phyloP scores from a whole-genome alignment of 176 grass and related monocot species.

The Saccharum spontaneum region DNA sequence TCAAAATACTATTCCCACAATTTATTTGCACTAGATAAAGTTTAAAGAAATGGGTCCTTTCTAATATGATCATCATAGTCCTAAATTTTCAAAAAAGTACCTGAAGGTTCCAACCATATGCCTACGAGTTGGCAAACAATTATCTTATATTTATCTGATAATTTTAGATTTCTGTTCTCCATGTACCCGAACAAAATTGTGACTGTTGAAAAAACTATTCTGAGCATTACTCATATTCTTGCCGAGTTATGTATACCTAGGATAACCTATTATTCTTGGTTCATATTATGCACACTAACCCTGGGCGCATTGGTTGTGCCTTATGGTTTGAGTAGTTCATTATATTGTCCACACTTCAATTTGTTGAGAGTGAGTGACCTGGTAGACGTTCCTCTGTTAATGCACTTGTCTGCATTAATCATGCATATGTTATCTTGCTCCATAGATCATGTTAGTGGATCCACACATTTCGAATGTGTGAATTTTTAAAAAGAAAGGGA shows the following conservation, averaged over 20 bases:
- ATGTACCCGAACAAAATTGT: neutral
- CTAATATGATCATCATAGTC: constrained; percentile 2
- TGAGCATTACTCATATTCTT: constrained; percentile 3
- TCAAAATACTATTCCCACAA: constrained; percentile 2
- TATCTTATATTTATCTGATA: constrained; percentile 27
- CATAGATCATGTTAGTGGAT: neutral
- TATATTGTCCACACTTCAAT: neutral
- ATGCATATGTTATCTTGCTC: neutral
- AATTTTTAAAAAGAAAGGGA: neutral
- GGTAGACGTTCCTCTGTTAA: neutral
- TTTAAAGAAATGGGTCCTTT: constrained; percentile 5
- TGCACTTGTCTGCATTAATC: constrained; percentile 26
- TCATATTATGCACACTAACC: neutral
- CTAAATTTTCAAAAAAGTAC: neutral
- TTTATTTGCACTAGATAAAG: neutral
- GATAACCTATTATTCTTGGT: neutral
- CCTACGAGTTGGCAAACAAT: neutral
- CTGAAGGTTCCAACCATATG: neutral
- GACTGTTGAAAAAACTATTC: neutral
- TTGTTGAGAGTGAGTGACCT: neutral
- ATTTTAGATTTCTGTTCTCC: constrained; percentile 19
- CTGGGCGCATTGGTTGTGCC: neutral
- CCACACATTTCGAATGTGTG: neutral
- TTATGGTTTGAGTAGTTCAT: neutral
- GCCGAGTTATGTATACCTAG: neutral